Evolutionary conservation across 2,329 filamentous ascomycete species (phyloP), one percentile per base, ranked within the genome.

Genomic region (Chrysoporthe cubensis): DNA sequence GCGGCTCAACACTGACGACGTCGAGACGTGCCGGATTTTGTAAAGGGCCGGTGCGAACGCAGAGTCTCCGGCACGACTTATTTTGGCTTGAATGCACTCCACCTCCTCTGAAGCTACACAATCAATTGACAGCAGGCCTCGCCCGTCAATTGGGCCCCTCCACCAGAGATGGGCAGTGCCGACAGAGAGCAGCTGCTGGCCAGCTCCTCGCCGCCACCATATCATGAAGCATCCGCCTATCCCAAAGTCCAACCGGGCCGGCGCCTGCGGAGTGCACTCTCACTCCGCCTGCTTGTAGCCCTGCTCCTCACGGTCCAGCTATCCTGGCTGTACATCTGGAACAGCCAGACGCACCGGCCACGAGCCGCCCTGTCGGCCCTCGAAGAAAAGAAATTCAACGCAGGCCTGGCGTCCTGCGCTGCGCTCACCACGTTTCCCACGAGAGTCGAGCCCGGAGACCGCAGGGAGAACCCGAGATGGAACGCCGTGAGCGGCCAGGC

Each of bases 391-490:
- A 64, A 46, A 2, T 70, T 69, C 64, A 59, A 70, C 48, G 61
- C 56, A 16, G 66, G 66, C 11, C 21, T 69, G 6, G 66, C 56
- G 40, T 43, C 59, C 7, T 70, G 69, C 43, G 61, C 66, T 26
- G 66, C 66, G 26, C 42, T 65, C n/a, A n/a, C 32, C 16, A 44
- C 46, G n/a, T 46, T 62, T 13, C 66, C 69, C 6, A 8, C 60
- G 18, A 65, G 66, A 18, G 13, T 42, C 21, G 61, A 66, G 16
- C 50, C 69, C 46, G 7, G 4, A 57, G 57, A 63, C 46, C 69
- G 69, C 13, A 67, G 16, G 50, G 26, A 59, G 48, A 83, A 83
- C 71, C 76, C 80, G 43, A 73, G 81, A 72, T 83, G 80, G 80
- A 80, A 79, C 42, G 37, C 74, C 1, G 70, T 71, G 16, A 77